Percentiles rank a stretch among this genome's conserved stretches.
phyloP scores from a whole-genome alignment of 257 asterid species.

The Buddleja alternifolia region DNA sequence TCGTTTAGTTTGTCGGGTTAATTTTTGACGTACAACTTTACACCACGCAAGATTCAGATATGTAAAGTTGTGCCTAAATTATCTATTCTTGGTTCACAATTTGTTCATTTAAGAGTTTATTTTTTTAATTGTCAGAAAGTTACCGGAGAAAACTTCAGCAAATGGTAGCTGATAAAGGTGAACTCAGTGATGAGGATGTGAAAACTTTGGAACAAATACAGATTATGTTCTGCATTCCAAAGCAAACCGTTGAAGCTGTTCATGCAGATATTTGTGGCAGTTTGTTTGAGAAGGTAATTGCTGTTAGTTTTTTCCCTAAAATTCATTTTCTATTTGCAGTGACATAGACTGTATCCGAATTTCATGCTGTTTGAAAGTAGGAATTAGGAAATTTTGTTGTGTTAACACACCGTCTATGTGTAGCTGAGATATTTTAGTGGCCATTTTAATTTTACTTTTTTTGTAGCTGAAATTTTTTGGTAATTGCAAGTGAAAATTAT shows the following conservation, averaged over 20 bases:
- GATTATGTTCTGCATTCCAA: conserved; percentile 86
- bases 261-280: conserved; percentile 94
- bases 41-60: background rate
- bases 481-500: too few species aligned
- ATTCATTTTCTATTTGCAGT: background rate
- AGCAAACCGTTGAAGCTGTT: conserved; percentile 91
- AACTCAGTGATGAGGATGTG: conserved; percentile 84
- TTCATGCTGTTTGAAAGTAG: conserved; percentile 12
- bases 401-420: too few species aligned
- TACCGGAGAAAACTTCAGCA: conserved; percentile 87
- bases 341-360: background rate
- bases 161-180: conserved; percentile 74
- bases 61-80: background rate
- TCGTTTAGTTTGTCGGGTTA: background rate
- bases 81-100: background rate
- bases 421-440: too few species aligned
- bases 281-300: conserved; percentile 89
- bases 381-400: background rate
- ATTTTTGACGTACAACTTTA: background rate
- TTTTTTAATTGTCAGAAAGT: conserved; percentile 51
- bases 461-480: too few species aligned
- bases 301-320: conserved; percentile 7
- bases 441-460: too few species aligned
- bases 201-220: conserved; percentile 80
- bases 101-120: conserved; percentile 1